Evolutionary conservation across 2,329 filamentous ascomycete genomes (phyloP).

Genomic region (Arthroderma sp.): DNA sequence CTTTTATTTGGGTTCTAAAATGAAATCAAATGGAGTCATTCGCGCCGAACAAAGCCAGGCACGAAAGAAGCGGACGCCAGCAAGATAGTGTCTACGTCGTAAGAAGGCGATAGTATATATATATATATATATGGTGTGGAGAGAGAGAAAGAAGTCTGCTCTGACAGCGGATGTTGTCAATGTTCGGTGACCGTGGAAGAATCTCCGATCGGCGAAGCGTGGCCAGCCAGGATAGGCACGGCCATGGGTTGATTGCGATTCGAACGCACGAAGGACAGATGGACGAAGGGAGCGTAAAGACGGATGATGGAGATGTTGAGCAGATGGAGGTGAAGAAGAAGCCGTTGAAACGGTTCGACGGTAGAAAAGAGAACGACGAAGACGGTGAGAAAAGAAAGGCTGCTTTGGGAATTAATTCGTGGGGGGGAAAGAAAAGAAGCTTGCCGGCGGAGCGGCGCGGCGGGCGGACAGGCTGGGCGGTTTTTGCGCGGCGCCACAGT

Average conservation of each 20-base stretch:
- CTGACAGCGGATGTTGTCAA: no score
- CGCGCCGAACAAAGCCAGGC: no score
- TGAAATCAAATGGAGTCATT: no score
- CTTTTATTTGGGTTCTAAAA: no score
- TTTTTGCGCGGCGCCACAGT: not conserved
- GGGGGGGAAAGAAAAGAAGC: not conserved
- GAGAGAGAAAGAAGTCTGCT: no score
- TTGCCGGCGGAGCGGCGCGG: not conserved
- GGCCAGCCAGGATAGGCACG: slow-evolving; percentile 6
- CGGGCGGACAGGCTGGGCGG: not conserved
- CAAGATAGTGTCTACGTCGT: no score
- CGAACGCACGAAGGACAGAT: not conserved
- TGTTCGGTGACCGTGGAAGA: slow-evolving; percentile 1
- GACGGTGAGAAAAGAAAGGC: not conserved
- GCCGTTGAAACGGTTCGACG: no score
- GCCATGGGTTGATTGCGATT: slow-evolving; percentile 2
- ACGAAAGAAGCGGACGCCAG: no score
- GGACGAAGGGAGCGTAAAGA: not conserved
- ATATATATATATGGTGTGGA: no score
- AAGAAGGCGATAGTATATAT: no score
- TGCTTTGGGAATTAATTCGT: not conserved
- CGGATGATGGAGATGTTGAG: not conserved
- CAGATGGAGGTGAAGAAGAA: not conserved
- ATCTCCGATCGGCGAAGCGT: slow-evolving; percentile 7
- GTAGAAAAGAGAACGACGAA: not conserved